Conservation (phyloP, 495 filamentous ascomycete species). For the Tuber indicum region DNA sequence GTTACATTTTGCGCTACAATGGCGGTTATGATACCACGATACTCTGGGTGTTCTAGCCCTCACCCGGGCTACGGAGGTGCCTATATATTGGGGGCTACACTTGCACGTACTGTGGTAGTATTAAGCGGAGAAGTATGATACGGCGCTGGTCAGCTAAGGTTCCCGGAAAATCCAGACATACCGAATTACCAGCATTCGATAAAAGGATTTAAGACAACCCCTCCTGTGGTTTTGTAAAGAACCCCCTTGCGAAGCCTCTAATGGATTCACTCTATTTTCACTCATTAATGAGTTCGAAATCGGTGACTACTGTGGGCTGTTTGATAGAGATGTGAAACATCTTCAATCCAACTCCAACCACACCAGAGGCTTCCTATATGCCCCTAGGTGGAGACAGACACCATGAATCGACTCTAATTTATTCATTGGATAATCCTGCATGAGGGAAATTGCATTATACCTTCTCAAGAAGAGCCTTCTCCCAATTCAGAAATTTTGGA, state of each 20-base stretch:
- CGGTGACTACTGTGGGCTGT: neutral
- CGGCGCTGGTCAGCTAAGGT: too few relatives aligned
- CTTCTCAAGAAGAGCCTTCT: neutral
- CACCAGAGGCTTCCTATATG: neutral
- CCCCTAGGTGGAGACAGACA: neutral
- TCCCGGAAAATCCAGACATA: too few relatives aligned
- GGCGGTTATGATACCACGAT: too few relatives aligned
- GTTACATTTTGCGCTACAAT: neutral
- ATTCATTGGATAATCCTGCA: neutral
- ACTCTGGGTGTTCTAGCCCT: too few relatives aligned
- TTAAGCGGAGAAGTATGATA: too few relatives aligned
- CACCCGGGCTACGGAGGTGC: too few relatives aligned
- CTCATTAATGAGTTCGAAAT: neutral
- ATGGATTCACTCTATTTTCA: neutral
- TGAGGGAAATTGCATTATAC: neutral
- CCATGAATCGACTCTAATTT: neutral
- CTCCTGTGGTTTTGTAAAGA: neutral
- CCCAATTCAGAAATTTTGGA: neutral
- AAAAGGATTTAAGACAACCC: too few relatives aligned
- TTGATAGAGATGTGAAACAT: neutral
- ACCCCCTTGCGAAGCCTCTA: neutral
- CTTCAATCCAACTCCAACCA: neutral
- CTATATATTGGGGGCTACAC: too few relatives aligned
- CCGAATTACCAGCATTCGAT: neutral
- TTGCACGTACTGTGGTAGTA: too few relatives aligned